A percentile compares a stretch with the other conserved stretches of the same genome.
These are phyloP conservation scores for Astrothelium macrocarpum DNA, from an alignment of 495 filamentous ascomycete genomes.

Conservation along the genomic window DNA sequence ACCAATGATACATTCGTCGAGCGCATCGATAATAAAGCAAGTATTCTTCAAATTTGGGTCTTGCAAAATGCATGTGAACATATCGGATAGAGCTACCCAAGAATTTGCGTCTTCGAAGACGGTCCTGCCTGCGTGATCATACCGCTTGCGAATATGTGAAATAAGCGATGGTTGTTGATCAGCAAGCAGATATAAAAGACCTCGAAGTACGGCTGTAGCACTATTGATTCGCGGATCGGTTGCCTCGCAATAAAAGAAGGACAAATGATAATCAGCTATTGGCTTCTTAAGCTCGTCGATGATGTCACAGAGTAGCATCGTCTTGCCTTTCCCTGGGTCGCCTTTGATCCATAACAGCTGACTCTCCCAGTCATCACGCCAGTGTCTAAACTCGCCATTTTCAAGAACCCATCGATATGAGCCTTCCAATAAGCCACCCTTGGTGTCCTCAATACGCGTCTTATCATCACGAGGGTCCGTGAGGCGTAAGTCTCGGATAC, in stretches of 20 bases:
- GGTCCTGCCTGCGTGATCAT: background rate
- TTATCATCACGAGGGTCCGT: background rate
- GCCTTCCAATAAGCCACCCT: background rate
- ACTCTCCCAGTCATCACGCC: background rate
- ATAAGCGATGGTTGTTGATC: background rate
- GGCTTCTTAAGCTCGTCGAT: slow-evolving; percentile 1
- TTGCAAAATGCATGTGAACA: background rate
- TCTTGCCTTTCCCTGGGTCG: slow-evolving; percentile 16
- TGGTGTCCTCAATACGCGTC: background rate
- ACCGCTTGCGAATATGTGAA: background rate
- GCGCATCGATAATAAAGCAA: background rate
- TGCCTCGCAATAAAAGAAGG: background rate
- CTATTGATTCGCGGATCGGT: background rate
- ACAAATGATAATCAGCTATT: background rate
- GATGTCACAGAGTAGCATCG: slow-evolving; percentile 11
- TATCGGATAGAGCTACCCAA: background rate
- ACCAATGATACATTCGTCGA: background rate
- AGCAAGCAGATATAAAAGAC: background rate
- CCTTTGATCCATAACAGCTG: slow-evolving; percentile 12
- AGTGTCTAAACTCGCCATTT: slow-evolving; percentile 6
- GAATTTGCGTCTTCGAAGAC: background rate
- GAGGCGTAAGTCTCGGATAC: background rate
- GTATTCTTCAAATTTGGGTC: background rate
- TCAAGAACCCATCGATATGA: slow-evolving; percentile 7
- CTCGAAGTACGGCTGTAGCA: background rate